Percentiles rank a stretch among this genome's conserved stretches.
Evolutionary conservation across 768 basidiomycete species (phyloP).

Genomic region (Trametopsis cervina): DNA sequence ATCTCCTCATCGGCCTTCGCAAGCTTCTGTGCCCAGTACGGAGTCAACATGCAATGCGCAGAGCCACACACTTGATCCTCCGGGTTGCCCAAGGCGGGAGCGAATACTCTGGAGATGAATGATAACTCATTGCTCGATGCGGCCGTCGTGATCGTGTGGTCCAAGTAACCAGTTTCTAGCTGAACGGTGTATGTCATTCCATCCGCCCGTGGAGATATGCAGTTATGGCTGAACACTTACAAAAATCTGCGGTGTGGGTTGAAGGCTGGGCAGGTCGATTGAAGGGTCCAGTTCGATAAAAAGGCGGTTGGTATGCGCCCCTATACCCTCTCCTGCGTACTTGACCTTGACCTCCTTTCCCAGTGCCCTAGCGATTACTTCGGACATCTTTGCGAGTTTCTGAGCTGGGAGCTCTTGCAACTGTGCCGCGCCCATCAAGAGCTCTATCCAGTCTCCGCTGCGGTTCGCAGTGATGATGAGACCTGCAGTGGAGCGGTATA

Average conservation of each 20-base stretch:
- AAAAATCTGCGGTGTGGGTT: slow-evolving; percentile 26
- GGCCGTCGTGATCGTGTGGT: slow-evolving; percentile 35
- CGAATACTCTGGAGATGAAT: slow-evolving; percentile 48
- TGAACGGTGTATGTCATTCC: slow-evolving; percentile 10
- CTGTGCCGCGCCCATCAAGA: slow-evolving; percentile 28
- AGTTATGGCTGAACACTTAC: slow-evolving; percentile 22
- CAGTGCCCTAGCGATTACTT: slow-evolving; percentile 31
- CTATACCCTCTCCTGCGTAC: slow-evolving; percentile 30
- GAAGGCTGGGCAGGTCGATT: slow-evolving; percentile 28
- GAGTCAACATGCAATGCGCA: slow-evolving; percentile 41
- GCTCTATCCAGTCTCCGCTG: slow-evolving; percentile 23
- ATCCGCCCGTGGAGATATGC: background rate
- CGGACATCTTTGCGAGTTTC: slow-evolving; percentile 24
- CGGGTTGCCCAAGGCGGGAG: slow-evolving; percentile 25
- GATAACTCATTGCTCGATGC: slow-evolving; percentile 25
- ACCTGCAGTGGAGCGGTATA: slow-evolving; percentile 22
- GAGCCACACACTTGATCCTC: slow-evolving; percentile 52
- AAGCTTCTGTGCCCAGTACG: slow-evolving; percentile 41
- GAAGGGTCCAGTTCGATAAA: slow-evolving; percentile 36
- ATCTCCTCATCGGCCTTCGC: slow-evolving; percentile 27
- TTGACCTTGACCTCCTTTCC: slow-evolving; percentile 32
- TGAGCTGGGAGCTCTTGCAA: slow-evolving; percentile 22
- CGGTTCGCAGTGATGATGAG: slow-evolving; percentile 15
- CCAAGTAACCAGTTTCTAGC: slow-evolving; percentile 28
- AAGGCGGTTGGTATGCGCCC: slow-evolving; percentile 29